Base-by-base conservation (phyloP, 2,329 filamentous ascomycete species). In the Pyrenochaeta sp. region DNA sequence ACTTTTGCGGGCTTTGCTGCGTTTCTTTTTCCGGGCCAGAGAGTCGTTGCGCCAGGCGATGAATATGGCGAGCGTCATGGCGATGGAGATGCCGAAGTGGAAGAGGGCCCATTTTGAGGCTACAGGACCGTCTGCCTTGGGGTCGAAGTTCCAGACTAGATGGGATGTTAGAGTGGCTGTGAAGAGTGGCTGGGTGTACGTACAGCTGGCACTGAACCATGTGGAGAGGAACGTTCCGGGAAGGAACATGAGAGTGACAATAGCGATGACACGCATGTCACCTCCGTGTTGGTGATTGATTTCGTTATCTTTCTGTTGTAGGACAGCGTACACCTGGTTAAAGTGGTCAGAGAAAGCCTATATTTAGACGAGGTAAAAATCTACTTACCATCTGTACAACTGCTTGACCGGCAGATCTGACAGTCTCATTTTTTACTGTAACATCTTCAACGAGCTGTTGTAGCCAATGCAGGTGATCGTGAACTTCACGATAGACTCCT, bases 221-320 rank as follows among this genome's bases (percentile, higher is more conserved):
- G 64, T 66, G 4, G 66, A 63, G 12, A 64, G 43, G 40, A 69
- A 69, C 0, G 65, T 69, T 2, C 61, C 57, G 1, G 66, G 66
- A 2, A 69, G 48, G 46, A 68, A 69, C 24, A 68, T 40, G 9
- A 69, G 52, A 1, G 66, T 67, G 5, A 69, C 63, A 24, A 54
- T 59, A 13, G 66, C 61, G 22, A 69, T 69, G 51, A 67, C 55
- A 4, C 67, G 63, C 67, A 69, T 69, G 24, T 68, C 65, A 5
- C 65, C 57, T 22, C 61, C 65, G 44, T 68, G 62, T 5, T 56
- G 56, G 30, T 62, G 64, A 46, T 58, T 64, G 15, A 65, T 32
- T 10, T 58, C 54, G 40, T 63, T 67, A 24, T 67, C 66, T 39
- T 61, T 57, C 37, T 69, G 66, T n/a, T 52, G 59, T 2, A 67